These are phyloP conservation scores for Ustilago bromivora DNA, from an alignment of 1,284 basidiomycete genomes.

Conservation along the genomic window DNA sequence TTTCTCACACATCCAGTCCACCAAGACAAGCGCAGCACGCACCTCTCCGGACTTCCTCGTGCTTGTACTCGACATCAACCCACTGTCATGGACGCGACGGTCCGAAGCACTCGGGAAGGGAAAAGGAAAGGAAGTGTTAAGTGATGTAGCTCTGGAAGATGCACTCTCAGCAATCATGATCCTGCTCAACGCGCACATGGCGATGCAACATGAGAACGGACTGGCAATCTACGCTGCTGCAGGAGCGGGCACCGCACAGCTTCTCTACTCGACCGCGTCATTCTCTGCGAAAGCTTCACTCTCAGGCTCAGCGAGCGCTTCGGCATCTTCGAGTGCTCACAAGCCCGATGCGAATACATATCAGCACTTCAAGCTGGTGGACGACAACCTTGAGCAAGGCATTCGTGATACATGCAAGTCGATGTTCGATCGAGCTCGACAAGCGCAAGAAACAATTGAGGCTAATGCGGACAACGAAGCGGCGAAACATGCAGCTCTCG, in stretches of 20 bases:
- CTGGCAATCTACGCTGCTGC: slow-evolving; percentile 90
- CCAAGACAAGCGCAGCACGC: slow-evolving; percentile 20
- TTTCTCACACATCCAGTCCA: slow-evolving; percentile 47
- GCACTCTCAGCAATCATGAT: slow-evolving; percentile 76
- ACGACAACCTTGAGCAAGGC: slow-evolving; percentile 57
- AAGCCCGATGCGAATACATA: slow-evolving; percentile 65
- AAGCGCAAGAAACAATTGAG: slow-evolving; percentile 21
- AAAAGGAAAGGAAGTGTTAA: slow-evolving; percentile 13
- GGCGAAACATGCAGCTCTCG: slow-evolving; percentile 28
- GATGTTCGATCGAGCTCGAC: slow-evolving; percentile 42
- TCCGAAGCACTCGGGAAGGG: slow-evolving; percentile 31
- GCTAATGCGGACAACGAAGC: slow-evolving; percentile 25
- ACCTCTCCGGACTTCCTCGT: slow-evolving; percentile 63
- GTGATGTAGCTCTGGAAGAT: slow-evolving; percentile 49
- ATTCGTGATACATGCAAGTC: slow-evolving; percentile 38
- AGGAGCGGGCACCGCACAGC: slow-evolving; percentile 42
- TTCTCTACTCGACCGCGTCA: slow-evolving; percentile 55
- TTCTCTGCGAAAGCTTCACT: slow-evolving; percentile 32
- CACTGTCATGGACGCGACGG: slow-evolving; percentile 51
- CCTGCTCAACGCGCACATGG: slow-evolving; percentile 92
- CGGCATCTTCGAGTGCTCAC: slow-evolving; percentile 14
- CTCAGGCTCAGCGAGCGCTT: slow-evolving; percentile 7
- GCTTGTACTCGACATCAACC: slow-evolving; percentile 64
- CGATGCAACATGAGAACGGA: slow-evolving; percentile 89
- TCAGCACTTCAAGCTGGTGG: slow-evolving; percentile 62